phyloP scores from a whole-genome alignment of 1,284 basidiomycete species.

The Sutorius eximius region DNA sequence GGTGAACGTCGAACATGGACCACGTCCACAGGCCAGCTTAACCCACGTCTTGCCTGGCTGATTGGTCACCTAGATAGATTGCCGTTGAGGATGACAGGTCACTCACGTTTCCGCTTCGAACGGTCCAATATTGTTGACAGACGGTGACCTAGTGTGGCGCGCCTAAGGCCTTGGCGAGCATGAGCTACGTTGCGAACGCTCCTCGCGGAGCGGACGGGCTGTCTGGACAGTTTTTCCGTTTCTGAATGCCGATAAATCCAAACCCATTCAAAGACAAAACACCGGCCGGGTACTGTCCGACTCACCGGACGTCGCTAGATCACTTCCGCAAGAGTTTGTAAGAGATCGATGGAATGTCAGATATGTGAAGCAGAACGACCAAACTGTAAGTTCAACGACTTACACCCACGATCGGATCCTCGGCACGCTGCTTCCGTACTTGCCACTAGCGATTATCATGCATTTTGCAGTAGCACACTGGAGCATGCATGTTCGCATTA shows the following conservation, averaged over 20 bases:
- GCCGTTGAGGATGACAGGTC: background rate
- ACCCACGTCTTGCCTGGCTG: too few relatives aligned
- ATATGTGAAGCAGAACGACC: too few relatives aligned
- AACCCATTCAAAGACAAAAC: too few relatives aligned
- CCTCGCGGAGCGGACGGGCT: background rate
- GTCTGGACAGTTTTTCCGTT: background rate
- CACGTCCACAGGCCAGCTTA: background rate
- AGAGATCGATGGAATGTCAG: too few relatives aligned
- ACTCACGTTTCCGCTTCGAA: background rate
- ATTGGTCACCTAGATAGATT: constrained; percentile 1
- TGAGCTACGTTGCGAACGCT: background rate
- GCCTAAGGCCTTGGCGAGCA: background rate
- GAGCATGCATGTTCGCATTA: background rate
- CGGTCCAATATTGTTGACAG: background rate
- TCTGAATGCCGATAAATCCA: background rate
- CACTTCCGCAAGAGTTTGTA: too few relatives aligned
- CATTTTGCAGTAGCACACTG: background rate
- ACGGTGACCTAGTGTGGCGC: background rate
- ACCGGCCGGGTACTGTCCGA: too few relatives aligned
- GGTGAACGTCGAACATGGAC: background rate
- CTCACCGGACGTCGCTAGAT: background rate
- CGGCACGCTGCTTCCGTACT: background rate
- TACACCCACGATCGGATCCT: too few relatives aligned
- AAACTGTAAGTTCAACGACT: too few relatives aligned
- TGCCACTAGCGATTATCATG: background rate